phyloP scores from a whole-genome alignment of 257 asterid genomes.

The Fraxinus cuspidata region DNA sequence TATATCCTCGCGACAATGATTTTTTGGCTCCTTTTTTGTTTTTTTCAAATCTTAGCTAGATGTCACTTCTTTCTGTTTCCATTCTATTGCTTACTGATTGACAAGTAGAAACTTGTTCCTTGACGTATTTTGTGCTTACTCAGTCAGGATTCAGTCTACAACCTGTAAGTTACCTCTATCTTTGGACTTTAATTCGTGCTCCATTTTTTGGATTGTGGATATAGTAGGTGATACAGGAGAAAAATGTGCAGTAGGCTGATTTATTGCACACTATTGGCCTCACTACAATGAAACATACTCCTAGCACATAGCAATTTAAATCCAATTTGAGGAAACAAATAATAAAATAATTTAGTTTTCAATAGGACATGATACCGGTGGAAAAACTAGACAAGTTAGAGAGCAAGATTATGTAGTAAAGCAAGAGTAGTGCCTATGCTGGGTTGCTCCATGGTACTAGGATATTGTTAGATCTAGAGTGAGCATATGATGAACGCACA shows the following conservation, averaged over 20 bases:
- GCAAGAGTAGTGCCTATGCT: constrained; percentile 3
- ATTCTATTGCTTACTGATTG: constrained; percentile 24
- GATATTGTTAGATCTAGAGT: constrained; percentile 10
- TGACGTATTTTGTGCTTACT: constrained; percentile 60
- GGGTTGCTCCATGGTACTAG: constrained; percentile 11
- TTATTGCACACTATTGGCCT: not conserved
- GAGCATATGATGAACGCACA: not conserved
- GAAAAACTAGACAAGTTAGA: not conserved
- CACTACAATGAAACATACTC: not conserved
- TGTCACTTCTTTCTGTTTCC: too few relatives aligned
- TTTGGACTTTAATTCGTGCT: not conserved
- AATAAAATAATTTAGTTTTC: not conserved
- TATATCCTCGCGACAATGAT: constrained; percentile 68
- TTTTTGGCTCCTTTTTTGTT: not conserved
- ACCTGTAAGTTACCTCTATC: constrained; percentile 67
- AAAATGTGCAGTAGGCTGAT: constrained; percentile 6
- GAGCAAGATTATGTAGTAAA: not conserved
- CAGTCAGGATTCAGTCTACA: constrained; percentile 97
- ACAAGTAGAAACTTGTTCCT: constrained; percentile 41
- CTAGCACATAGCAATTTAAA: not conserved
- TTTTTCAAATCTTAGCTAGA: not conserved
- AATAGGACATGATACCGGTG: not conserved
- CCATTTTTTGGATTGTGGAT: not conserved
- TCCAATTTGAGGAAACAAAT: not conserved
- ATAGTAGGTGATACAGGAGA: constrained; percentile 15